Base-by-base conservation (phyloP, 2,329 filamentous ascomycete genomes). In the Fusarium newnesense region DNA sequence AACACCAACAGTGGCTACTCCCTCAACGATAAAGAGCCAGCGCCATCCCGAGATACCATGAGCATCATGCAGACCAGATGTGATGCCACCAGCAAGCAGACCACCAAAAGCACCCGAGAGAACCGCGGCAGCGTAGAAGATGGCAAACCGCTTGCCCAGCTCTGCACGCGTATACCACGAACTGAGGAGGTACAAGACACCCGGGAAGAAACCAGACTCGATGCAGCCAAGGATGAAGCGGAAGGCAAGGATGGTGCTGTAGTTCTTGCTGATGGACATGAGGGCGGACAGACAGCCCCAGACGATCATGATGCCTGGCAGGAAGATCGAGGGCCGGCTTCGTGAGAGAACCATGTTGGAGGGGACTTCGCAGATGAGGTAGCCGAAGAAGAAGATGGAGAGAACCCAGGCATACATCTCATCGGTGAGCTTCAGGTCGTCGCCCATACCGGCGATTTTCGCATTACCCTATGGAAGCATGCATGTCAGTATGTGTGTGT, bases 281-380 rank as follows among this genome's bases (percentile, higher is more conserved):
- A 53, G 16, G 12, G 49, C 16, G 12, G 5, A 53, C 4, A 53
- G 3, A 11, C 8, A 37, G 3, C 32, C 49, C 49, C 32, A 37
- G 49, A 53, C 32, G 18, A 53, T 26, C 32, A 52, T 52, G 18
- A 52, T 52, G n/a, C 49, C 32, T 2, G 49, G 32, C 12, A 53
- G 49, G 32, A 53, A 53, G 18, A 53, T 21, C 12, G 32, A 53
- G 12, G 49, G 49, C 7, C 32, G n/a, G 18, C 49, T 53, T 13
- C 49, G 32, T 0, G 49, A 53, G 12, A 53, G 32, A 19, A 53
- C n/a, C 49, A 53, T 53, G 32, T 53, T 53, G 32, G 49, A 53
- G 18, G 49, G n/a, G n/a, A 53, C 49, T 52, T 52, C 32, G 32
- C 32, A 52, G 32, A 52, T 52, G 18, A 52, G 32, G n/a, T 52